Evolutionary conservation across 179 eudicot species (phyloP).

Genomic region (Vitellaria paradoxa): DNA sequence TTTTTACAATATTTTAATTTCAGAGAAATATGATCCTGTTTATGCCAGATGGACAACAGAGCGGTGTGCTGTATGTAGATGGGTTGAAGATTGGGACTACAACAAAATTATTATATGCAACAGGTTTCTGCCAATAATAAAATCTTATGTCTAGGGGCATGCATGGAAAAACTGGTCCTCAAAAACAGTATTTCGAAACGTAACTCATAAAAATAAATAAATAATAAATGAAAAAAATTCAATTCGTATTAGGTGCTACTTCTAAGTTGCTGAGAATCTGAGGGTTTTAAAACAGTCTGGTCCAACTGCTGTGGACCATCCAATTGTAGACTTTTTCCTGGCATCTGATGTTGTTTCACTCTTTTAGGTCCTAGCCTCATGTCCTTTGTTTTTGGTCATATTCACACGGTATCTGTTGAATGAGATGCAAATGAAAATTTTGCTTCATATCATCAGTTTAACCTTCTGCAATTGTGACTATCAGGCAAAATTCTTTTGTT

Average conservation of each 20-base stretch:
- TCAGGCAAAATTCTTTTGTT: not conserved
- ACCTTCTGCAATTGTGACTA: not conserved
- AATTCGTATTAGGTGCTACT: not conserved
- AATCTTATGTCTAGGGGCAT: not conserved
- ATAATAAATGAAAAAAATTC: not conserved
- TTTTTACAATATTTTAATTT: slow-evolving; percentile 17
- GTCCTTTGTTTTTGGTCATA: not conserved
- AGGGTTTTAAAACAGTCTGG: not conserved
- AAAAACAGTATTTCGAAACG: not conserved
- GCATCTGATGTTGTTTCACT: not conserved
- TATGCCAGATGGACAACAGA: slow-evolving; percentile 98
- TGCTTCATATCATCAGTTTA: not conserved
- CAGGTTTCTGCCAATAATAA: slow-evolving; percentile 46
- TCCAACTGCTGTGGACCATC: not conserved
- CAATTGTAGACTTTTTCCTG: not conserved
- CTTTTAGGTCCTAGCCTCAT: not conserved
- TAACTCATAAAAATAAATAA: not conserved
- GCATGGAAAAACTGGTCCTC: not conserved
- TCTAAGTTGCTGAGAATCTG: not conserved
- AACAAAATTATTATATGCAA: slow-evolving; percentile 96
- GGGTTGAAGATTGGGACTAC: slow-evolving; percentile 99
- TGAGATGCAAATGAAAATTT: not conserved
- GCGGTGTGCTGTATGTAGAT: slow-evolving; percentile 98
- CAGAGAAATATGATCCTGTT: slow-evolving; percentile 90
- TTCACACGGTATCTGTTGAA: not conserved